Base-by-base conservation (phyloP, 768 basidiomycete genomes). In the Hygrophoropsis aurantiaca region DNA sequence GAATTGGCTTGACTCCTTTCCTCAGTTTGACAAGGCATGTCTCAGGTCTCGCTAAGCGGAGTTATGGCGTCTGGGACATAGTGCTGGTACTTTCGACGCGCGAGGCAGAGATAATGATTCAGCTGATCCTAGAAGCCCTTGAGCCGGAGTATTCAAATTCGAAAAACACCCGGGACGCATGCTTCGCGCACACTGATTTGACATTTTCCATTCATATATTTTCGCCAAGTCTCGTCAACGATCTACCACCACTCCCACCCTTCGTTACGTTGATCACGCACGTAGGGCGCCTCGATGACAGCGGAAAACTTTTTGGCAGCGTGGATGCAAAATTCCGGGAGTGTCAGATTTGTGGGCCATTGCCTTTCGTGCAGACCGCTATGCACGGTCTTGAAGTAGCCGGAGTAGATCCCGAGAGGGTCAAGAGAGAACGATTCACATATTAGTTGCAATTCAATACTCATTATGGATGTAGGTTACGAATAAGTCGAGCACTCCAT, bases 1-100 rank as follows among this genome's bases (percentile, higher is more conserved):
- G 83, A 1, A 84, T 85, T 33, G 82, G 84, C 3, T 39, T 85
- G 16, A 85, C 84, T 15, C 83, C 81, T 0, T 85, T 81, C 60
- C 56, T 85, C n/a, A 73, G 74, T 21, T 74, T 84, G 75, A 66
- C 81, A 1, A 45, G 47, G 15, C 33, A 60, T 8, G 51, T 59
- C 11, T 44, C 53, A 15, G 40, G 47, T 11, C 53, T 60, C 15
- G 44, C 51, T 20, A 44, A 47, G 35, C 32, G 40, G 21, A 48
- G 41, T 50, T 49, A 51, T 8, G 61, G 59, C 3, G 21, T 51
- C n/a, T 64, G 65, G 62, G 72, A 80, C 50, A 66, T 84, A n/a
- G 63, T 64, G 0, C 65, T 84, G 23, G 60, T 74, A 3, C 49
- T 83, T 3, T 74, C 82, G 2, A 77, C 80, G 2, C 69, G 75